Percentiles rank a stretch among this genome's conserved stretches.
Evolutionary conservation across 371 early-diverging fungal species (phyloP).

Genomic region (Mortierella sp.): DNA sequence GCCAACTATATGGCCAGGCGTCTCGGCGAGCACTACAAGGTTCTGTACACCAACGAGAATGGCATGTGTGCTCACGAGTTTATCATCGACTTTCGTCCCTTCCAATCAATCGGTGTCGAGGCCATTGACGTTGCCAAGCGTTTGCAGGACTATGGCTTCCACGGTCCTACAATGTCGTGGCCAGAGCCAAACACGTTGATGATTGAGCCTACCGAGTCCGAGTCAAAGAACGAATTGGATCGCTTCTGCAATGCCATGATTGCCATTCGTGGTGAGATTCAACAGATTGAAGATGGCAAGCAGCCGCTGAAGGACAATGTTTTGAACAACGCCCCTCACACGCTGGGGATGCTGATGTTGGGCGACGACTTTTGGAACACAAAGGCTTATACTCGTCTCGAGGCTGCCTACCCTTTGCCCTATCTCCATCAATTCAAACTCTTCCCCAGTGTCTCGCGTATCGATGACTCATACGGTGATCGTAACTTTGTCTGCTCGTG

Average conservation of each 20-base stretch:
- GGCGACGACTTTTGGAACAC: constrained; percentile 60
- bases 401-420: constrained; percentile 93
- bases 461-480: constrained; percentile 97
- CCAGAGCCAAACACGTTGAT: constrained; percentile 97
- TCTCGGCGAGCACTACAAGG: constrained; percentile 87
- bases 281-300: constrained; percentile 84
- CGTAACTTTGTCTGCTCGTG: constrained; percentile 94
- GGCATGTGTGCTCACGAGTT: constrained; percentile 98
- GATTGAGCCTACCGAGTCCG: constrained; percentile 99
- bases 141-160: constrained; percentile 97
- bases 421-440: constrained; percentile 89
- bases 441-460: constrained; percentile 92
- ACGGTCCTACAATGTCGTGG: constrained; percentile 98
- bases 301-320: constrained; percentile 87
- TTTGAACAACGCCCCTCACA: constrained; percentile 90
- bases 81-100: constrained; percentile 93
- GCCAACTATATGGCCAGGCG: constrained; percentile 98
- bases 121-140: constrained; percentile 98
- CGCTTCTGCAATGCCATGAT: constrained; percentile 98
- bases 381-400: constrained; percentile 81
- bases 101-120: constrained; percentile 81
- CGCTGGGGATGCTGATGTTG: constrained; percentile 75
- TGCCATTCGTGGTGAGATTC: constrained; percentile 91
- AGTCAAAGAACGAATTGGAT: constrained; percentile 91
- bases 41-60: constrained; percentile 90